Evolutionary conservation across 306 rosid species (phyloP), one percentile per base, ranked within the genome.

Genomic region (Elaeagnus macrophylla): DNA sequence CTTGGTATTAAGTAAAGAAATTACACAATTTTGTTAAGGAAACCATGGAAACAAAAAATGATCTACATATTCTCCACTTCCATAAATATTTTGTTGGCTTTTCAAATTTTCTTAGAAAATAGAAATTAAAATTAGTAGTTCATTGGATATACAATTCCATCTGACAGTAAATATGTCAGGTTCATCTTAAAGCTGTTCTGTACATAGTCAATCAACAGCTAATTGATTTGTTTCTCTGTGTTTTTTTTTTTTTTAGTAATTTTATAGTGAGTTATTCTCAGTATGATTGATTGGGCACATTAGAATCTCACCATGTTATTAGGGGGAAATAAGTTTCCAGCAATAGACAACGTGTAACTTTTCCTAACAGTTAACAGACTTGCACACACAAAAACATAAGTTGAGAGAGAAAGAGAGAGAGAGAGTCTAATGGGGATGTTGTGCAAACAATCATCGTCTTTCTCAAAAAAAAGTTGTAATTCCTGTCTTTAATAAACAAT

Each of bases 401-500:
- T n/a, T n/a, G n/a, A 45, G 11, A 54, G 59, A 25, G 37, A 58
- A 18, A 54, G 70, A 43, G 56, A 54, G 63, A 51, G 51, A 67
- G 37, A 65, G 57, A 65, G 65, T 45, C 73, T 57, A 39, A 44
- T 56, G 19, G 72, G 13, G 69, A 73, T 72, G 80, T 71, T 68
- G 25, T 67, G 62, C 32, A 25, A 62, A 61, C 77, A 73, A 82
- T 78, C 75, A 80, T 74, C 75, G 79, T 69, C 74, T 61, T 65
- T 46, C 66, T 56, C 75, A 60, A 54, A 73, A 75, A 68, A 64
- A 73, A 67, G 70, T 66, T 62, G 79, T 77, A 76, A 73, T 59
- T 69, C 74, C 72, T 67, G 42, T 63, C 45, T 20, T 35, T 2
- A 54, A 43, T 75, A 71, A 77, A 66, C 71, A 66, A 72, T 40